These are phyloP conservation scores for Colletotrichum simmondsii DNA, from an alignment of 2,329 filamentous ascomycete species.

Conservation along the genomic window DNA sequence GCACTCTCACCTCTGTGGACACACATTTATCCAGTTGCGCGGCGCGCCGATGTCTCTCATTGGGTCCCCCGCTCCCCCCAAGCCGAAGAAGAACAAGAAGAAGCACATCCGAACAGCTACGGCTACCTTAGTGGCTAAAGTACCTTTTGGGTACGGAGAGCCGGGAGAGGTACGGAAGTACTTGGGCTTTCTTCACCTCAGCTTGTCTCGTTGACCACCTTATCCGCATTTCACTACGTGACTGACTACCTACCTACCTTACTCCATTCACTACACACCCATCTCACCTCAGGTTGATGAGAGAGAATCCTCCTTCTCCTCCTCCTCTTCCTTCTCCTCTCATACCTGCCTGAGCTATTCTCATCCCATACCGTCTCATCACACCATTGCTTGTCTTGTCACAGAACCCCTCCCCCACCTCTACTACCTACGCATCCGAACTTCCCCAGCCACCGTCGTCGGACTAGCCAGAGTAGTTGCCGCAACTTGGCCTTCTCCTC, in stretches of 20 bases:
- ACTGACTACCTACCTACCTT: no score
- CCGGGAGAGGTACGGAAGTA: no score
- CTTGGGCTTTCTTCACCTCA: background rate
- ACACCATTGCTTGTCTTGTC: slow-evolving; percentile 30
- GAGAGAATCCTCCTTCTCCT: slow-evolving; percentile 2
- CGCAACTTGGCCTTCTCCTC: background rate
- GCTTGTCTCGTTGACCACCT: slow-evolving; percentile 17
- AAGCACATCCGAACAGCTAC: background rate
- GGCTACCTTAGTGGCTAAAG: background rate
- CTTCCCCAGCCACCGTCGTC: slow-evolving; percentile 26
- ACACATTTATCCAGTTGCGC: background rate
- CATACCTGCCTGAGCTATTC: slow-evolving; percentile 3
- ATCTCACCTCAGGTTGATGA: slow-evolving; percentile 26
- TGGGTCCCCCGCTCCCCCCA: background rate
- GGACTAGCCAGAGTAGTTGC: background rate
- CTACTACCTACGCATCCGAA: slow-evolving; percentile 26
- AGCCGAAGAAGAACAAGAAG: background rate
- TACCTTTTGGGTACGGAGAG: background rate
- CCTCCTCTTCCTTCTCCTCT: background rate
- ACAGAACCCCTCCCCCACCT: slow-evolving; percentile 31
- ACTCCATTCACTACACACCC: slow-evolving; percentile 5
- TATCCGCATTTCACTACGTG: slow-evolving; percentile 14
- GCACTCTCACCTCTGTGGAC: background rate
- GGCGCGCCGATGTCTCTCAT: background rate
- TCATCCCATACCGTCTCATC: slow-evolving; percentile 21